Conservation (phyloP, 2,329 filamentous ascomycete genomes). For the Penicillium vulpinum region DNA sequence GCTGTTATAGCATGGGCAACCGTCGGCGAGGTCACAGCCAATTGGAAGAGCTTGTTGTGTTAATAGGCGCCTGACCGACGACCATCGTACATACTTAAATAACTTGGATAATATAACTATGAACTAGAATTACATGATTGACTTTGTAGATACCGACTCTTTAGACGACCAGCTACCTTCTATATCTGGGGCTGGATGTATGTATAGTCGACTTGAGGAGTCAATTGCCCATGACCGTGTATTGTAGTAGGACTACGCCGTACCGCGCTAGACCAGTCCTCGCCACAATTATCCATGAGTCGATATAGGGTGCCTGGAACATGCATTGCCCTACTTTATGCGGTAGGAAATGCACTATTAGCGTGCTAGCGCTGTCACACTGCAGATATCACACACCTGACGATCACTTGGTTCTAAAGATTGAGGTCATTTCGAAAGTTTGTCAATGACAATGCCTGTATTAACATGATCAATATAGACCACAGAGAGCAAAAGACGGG, state of each 20-base stretch:
- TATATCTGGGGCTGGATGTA: background rate
- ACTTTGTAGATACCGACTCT: no score
- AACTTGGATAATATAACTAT: no score
- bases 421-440: background rate
- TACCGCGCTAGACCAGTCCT: background rate
- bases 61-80: background rate
- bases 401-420: background rate
- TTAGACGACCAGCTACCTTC: background rate
- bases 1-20: background rate
- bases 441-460: no score
- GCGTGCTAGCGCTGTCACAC: background rate
- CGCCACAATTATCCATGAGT: background rate
- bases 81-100: background rate
- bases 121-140: no score
- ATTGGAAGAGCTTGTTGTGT: background rate
- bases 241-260: background rate
- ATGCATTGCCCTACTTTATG: background rate
- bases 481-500: background rate
- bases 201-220: no score
- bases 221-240: background rate
- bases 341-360: background rate
- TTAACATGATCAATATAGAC: background rate
- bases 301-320: background rate
- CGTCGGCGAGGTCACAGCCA: background rate
- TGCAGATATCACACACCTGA: background rate